Conservation (phyloP, 2,329 filamentous ascomycete genomes). For the Aspergillus sp. region DNA sequence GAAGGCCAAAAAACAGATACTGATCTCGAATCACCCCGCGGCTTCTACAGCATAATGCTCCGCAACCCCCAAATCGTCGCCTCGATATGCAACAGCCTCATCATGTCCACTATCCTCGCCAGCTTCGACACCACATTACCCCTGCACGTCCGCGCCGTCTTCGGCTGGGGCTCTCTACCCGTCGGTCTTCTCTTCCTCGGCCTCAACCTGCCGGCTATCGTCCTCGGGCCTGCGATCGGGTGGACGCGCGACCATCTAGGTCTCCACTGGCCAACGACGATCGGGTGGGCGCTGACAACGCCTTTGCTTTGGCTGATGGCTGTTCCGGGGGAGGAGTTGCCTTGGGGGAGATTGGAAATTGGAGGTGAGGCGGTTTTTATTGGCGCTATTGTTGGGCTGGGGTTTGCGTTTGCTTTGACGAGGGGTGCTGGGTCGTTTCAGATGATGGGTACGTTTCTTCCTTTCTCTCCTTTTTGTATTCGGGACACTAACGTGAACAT, state of each 20-base stretch:
- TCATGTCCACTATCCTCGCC: constrained; percentile 51
- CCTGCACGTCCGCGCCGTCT: constrained; percentile 53
- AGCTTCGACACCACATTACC: constrained; percentile 58
- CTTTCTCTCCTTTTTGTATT: not conserved
- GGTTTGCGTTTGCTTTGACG: constrained; percentile 20
- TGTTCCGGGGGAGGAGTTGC: constrained; percentile 24
- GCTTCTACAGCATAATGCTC: constrained; percentile 42
- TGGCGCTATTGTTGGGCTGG: constrained; percentile 17
- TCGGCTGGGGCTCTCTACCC: constrained; percentile 55
- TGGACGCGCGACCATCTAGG: constrained; percentile 35
- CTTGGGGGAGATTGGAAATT: constrained; percentile 20
- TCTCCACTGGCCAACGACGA: constrained; percentile 17
- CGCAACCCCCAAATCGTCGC: constrained; percentile 42
- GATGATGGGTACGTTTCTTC: constrained; percentile 22
- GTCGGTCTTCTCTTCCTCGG: constrained; percentile 58
- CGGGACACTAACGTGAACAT: not conserved
- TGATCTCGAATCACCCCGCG: not conserved
- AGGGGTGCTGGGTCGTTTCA: constrained; percentile 28
- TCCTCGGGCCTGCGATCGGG: constrained; percentile 61
- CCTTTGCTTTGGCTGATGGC: constrained; percentile 27
- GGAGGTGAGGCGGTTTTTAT: not conserved
- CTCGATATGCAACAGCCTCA: constrained; percentile 43
- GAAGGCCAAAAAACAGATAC: not conserved
- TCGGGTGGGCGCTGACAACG: constrained; percentile 21
- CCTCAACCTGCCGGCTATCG: constrained; percentile 57